These are phyloP conservation scores for Trametes sp. DNA, from an alignment of 1,284 basidiomycete genomes.

Conservation along the genomic window DNA sequence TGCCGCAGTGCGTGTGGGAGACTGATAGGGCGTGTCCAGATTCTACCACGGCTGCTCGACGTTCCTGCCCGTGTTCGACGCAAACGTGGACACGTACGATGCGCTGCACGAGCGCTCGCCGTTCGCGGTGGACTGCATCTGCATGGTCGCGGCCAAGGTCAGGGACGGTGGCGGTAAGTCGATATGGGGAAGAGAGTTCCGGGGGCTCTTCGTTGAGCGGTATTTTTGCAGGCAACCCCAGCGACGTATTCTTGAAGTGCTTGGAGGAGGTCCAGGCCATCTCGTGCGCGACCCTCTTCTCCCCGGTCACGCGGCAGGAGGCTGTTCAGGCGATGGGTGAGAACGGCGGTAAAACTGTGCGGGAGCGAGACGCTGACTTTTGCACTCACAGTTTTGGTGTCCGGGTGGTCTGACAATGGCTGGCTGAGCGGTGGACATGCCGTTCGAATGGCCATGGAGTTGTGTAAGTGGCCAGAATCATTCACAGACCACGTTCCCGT, in stretches of 20 bases:
- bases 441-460: slow-evolving; percentile 91
- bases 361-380: slow-evolving; percentile 22
- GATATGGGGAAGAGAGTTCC: background rate
- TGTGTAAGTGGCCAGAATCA: slow-evolving; percentile 60
- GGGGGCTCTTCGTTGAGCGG: slow-evolving; percentile 3
- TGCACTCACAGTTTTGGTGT: slow-evolving; percentile 70
- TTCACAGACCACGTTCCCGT: background rate
- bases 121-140: slow-evolving; percentile 86
- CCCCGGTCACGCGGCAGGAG: slow-evolving; percentile 82
- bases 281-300: slow-evolving; percentile 85
- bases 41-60: slow-evolving; percentile 91
- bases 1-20: slow-evolving; percentile 27
- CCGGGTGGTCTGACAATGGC: slow-evolving; percentile 91
- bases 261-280: slow-evolving; percentile 86
- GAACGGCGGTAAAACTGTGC: slow-evolving; percentile 35
- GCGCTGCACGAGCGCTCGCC: slow-evolving; percentile 81
- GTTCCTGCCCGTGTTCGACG: slow-evolving; percentile 88
- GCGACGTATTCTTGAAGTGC: slow-evolving; percentile 70
- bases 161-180: slow-evolving; percentile 83
- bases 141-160: slow-evolving; percentile 89
- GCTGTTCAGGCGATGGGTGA: slow-evolving; percentile 91
- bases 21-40: slow-evolving; percentile 46
- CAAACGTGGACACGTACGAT: slow-evolving; percentile 80
- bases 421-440: slow-evolving; percentile 94
- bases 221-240: slow-evolving; percentile 57